phyloP scores from a whole-genome alignment of 768 basidiomycete species.

The Mycena albidolilacea region DNA sequence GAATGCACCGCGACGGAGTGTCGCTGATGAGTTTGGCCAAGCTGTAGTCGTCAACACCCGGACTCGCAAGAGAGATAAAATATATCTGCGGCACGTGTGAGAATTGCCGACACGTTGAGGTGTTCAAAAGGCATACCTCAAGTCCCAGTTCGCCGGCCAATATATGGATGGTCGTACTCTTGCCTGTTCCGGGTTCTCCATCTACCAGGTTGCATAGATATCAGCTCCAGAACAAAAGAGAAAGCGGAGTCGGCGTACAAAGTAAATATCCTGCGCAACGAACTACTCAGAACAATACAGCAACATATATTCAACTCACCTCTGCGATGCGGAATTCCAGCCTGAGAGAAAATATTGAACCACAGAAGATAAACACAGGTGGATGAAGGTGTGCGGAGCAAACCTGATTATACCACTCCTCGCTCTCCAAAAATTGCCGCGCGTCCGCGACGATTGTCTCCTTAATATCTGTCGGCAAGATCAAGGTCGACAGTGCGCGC shows the following conservation, averaged over 20 bases:
- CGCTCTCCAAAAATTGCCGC: constrained; percentile 36
- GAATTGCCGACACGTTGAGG: too few species aligned
- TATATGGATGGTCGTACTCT: constrained; percentile 34
- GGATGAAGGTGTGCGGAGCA: too few species aligned
- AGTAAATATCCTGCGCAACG: constrained; percentile 25
- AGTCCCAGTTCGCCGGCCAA: constrained; percentile 36
- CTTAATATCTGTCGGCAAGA: constrained; percentile 34
- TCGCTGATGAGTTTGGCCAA: constrained; percentile 5
- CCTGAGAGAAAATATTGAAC: background rate
- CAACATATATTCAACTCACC: background rate
- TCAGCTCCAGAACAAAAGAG: background rate
- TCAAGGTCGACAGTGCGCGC: constrained; percentile 32
- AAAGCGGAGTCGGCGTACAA: background rate
- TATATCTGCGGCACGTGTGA: constrained; percentile 7
- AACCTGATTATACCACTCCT: constrained; percentile 34
- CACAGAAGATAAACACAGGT: too few species aligned
- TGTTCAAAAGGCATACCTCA: constrained; percentile 14
- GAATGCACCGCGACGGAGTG: constrained; percentile 17
- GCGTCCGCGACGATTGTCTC: constrained; percentile 37
- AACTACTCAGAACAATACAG: background rate
- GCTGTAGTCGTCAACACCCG: constrained; percentile 10
- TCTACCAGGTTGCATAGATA: constrained; percentile 1
- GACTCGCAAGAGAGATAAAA: constrained; percentile 16
- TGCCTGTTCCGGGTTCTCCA: constrained; percentile 38
- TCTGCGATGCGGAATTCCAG: constrained; percentile 41